Evolutionary conservation across 345 rosid species (phyloP).

Genomic region (Cochlearia excelsa): DNA sequence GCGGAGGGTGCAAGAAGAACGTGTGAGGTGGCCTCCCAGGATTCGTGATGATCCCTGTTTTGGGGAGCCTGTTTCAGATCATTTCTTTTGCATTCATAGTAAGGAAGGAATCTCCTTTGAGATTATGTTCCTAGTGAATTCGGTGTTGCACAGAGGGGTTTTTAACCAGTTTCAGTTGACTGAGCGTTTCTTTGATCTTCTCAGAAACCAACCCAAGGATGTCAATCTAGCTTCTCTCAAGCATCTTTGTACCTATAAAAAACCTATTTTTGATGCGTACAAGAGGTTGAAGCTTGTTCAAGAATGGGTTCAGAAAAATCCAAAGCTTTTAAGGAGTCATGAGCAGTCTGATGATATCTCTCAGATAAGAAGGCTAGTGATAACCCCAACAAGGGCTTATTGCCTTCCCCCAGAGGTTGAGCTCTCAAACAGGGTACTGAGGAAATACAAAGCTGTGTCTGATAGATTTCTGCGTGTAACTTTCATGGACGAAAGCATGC

Average conservation of each 20-base stretch:
- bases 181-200: slow-evolving; percentile 54
- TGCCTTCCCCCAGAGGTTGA: slow-evolving; percentile 92
- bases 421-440: slow-evolving; percentile 82
- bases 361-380: slow-evolving; percentile 67
- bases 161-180: slow-evolving; percentile 67
- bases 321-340: slow-evolving; percentile 45
- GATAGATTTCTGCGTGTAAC: slow-evolving; percentile 81
- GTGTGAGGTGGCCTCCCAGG: slow-evolving; percentile 40
- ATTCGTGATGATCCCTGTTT: slow-evolving; percentile 58
- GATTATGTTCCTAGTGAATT: slow-evolving; percentile 66
- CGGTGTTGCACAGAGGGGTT: slow-evolving; percentile 64
- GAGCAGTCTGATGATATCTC: slow-evolving; percentile 49
- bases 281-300: slow-evolving; percentile 56
- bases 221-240: slow-evolving; percentile 66
- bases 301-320: slow-evolving; percentile 61
- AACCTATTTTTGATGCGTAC: slow-evolving; percentile 61
- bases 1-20: slow-evolving; percentile 51
- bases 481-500: slow-evolving; percentile 89
- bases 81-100: slow-evolving; percentile 55
- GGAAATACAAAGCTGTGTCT: slow-evolving; percentile 60
- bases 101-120: slow-evolving; percentile 57
- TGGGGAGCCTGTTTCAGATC: slow-evolving; percentile 52
- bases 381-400: slow-evolving; percentile 82
- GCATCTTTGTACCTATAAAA: slow-evolving; percentile 61
- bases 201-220: slow-evolving; percentile 53